Base-by-base conservation (phyloP, 148 eudicot species). In the Nepenthes mirabilis region DNA sequence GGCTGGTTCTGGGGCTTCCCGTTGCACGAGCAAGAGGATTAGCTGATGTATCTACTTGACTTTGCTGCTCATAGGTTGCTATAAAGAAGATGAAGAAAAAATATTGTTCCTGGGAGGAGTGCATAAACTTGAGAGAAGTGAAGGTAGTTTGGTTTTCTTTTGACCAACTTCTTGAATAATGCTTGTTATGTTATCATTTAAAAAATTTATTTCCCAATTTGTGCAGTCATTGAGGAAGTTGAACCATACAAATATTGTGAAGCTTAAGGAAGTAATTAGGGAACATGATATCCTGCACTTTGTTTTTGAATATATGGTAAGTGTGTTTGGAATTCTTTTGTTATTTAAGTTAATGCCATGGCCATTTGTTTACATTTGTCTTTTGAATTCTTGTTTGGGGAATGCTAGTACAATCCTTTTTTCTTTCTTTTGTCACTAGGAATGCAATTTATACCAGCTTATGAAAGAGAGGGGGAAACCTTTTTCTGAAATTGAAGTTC, bases 261-360 rank as follows among this genome's bases (percentile, higher is more conserved):
- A 83, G 84, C 87, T 93, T 75, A 86, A 84, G 79, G 99, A 93
- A 82, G 95, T 89, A 56, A 89, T 86, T 37, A 77, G 95, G 72
- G 96, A 93, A 64, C 76, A 82, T 70, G 79, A 89, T 56, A 80
- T 79, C 37, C 66, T 93, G 70, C 83, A 86, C 68, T 88, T 93
- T 70, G 97, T 89, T 67, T 89, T 93, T 56, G 96, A 93, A 57
- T 89, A 89, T 75, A 86, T 89, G 97, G 99, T 90, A 71, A 68
- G 58, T 9, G 43, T 58, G 14, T 65, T 50, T 51, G 12, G 3
- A 43, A 47, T 5, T 13, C 11, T 55, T 14, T 60, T 52, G 6
- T 13, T 23, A 6, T 11, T 33, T 1, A 45, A 49, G 37, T 32
- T 56, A 36, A 33, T 37, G 14, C 1, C 48, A 37, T 1, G 23